A percentile compares a stretch with the other conserved stretches of the same genome.
These are phyloP conservation scores for Apiospora sp. DNA, from an alignment of 2,329 filamentous ascomycete genomes.

Conservation along the genomic window DNA sequence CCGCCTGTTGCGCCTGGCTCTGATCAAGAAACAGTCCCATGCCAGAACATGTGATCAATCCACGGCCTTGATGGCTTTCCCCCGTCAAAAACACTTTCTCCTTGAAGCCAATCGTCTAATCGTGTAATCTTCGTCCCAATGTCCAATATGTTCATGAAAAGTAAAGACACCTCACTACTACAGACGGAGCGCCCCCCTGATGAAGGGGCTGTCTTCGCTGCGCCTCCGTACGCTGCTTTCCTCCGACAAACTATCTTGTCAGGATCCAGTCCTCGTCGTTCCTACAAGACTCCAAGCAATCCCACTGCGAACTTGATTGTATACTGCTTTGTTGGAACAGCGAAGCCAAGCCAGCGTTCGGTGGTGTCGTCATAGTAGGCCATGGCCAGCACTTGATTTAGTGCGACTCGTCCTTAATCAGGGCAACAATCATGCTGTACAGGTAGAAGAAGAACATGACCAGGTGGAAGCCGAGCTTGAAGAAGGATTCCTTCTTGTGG, in stretches of 20 bases:
- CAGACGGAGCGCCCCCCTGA: not conserved
- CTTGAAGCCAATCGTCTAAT: conserved; percentile 24
- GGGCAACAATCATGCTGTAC: conserved; percentile 96
- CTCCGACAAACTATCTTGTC: not conserved
- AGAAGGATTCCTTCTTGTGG: conserved; percentile 99
- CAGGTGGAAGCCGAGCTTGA: conserved; percentile 98
- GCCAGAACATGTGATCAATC: conserved; percentile 1
- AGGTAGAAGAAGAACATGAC: conserved; percentile 99
- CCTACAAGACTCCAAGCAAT: not conserved
- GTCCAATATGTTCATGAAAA: conserved; percentile 24
- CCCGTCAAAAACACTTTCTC: conserved; percentile 8
- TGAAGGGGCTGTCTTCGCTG: not conserved
- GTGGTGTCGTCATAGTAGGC: conserved; percentile 30
- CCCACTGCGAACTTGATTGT: not conserved
- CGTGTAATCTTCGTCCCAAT: conserved; percentile 25
- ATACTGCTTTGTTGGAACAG: conserved; percentile 8
- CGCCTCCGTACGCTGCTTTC: not conserved
- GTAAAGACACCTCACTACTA: conserved; percentile 8
- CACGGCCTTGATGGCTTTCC: conserved; percentile 7
- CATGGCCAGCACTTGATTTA: conserved; percentile 53
- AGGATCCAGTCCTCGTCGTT: not conserved
- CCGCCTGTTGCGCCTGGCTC: conserved; percentile 7
- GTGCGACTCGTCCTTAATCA: conserved; percentile 93
- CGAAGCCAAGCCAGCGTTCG: not conserved
- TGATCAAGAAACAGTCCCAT: not conserved